Evolutionary conservation across 331 rosid species (phyloP).

Genomic region (Phaseolus coccineus): DNA sequence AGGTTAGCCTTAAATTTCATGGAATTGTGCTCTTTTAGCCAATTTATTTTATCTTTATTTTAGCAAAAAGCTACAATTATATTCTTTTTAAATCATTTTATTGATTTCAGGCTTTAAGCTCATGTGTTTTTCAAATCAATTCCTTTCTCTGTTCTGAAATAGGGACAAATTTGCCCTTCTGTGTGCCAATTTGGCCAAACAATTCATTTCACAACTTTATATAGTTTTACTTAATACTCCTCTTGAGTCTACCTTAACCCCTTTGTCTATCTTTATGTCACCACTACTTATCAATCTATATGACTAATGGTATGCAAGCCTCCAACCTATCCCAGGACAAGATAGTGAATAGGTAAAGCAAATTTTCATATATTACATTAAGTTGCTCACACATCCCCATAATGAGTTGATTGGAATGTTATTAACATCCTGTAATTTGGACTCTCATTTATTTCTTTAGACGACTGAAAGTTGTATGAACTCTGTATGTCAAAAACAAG

Average conservation of each 20-base stretch:
- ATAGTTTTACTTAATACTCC: constrained; percentile 11
- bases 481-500: not conserved
- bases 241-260: not conserved
- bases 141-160: not conserved
- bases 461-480: constrained; percentile 3
- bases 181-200: not conserved
- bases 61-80: not conserved
- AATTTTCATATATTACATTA: constrained; percentile 5
- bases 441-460: constrained; percentile 9
- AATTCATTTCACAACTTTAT: constrained; percentile 1
- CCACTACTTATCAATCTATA: not conserved
- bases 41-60: too few relatives aligned
- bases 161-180: constrained; percentile 2
- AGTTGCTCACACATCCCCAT: not conserved
- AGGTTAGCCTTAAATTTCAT: not conserved
- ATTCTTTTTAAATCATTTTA: not conserved
- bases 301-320: not conserved
- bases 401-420: constrained; percentile 5
- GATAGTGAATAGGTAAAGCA: not conserved
- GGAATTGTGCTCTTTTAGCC: not conserved
- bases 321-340: not conserved
- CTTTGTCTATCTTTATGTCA: not conserved
- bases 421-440: constrained; percentile 13
- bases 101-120: not conserved
- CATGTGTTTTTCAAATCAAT: constrained; percentile 12